Evolutionary conservation across 2,329 filamentous ascomycete genomes (phyloP).

Genomic region (Penicillium janthinellum): DNA sequence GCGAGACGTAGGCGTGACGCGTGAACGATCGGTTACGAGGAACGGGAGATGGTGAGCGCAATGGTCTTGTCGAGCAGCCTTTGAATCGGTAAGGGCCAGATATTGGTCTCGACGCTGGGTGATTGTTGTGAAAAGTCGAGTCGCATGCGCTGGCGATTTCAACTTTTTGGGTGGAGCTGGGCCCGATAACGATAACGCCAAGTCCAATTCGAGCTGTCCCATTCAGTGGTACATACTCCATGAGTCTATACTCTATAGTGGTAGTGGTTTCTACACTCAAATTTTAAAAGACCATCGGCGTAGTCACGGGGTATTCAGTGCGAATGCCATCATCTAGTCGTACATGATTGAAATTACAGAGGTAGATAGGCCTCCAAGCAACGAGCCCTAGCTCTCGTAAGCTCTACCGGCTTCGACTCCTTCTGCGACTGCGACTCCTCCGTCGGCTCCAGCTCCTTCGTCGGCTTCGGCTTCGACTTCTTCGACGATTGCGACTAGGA

Average conservation of each 20-base stretch:
- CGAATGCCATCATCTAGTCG: slow-evolving; percentile 8
- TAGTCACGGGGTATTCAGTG: not conserved
- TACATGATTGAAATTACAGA: slow-evolving; percentile 17
- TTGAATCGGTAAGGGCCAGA: not conserved
- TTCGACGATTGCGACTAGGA: slow-evolving; percentile 24
- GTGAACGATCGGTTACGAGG: not conserved
- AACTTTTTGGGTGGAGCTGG: slow-evolving; percentile 29
- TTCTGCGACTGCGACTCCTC: slow-evolving; percentile 18
- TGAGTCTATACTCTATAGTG: no score
- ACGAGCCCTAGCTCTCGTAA: not conserved
- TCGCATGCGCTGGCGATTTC: slow-evolving; percentile 14
- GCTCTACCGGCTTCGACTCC: slow-evolving; percentile 27
- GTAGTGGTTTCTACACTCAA: no score
- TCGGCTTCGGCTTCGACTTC: slow-evolving; percentile 18
- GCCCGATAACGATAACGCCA: slow-evolving; percentile 27
- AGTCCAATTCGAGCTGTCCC: slow-evolving; percentile 1
- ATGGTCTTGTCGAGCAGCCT: not conserved
- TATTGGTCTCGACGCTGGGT: no score
- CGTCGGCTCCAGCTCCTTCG: slow-evolving; percentile 22
- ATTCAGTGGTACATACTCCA: no score
- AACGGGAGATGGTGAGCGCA: not conserved
- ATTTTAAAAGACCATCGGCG: no score
- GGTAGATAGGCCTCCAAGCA: not conserved
- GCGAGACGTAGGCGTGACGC: not conserved
- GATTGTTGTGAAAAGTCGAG: slow-evolving; percentile 12